Percentiles rank a stretch among this genome's conserved stretches.
phyloP scores from a whole-genome alignment of 345 rosid species.

The Citrus trifoliata region DNA sequence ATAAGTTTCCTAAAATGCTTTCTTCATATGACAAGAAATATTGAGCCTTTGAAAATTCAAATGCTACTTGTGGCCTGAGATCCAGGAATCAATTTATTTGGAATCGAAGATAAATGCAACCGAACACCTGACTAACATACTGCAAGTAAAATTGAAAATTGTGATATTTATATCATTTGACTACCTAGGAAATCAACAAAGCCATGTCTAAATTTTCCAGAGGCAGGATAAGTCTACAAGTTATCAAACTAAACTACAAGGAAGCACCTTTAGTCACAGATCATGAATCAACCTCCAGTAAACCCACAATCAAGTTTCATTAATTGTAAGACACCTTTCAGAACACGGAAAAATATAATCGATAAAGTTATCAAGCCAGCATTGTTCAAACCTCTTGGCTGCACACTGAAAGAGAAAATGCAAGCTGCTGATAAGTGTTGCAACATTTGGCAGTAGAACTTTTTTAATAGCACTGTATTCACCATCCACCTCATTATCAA shows the following conservation, averaged over 20 bases:
- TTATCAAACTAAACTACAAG: neutral
- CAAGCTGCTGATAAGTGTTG: slow-evolving; percentile 62
- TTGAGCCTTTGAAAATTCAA: neutral
- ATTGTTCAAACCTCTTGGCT: slow-evolving; percentile 55
- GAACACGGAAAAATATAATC: neutral
- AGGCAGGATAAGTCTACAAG: neutral
- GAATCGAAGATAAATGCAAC: neutral
- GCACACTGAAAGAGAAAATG: slow-evolving; percentile 56
- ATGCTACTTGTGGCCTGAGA: neutral
- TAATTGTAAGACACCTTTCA: neutral
- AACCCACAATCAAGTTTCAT: no score
- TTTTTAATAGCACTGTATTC: slow-evolving; percentile 38
- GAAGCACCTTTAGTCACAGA: neutral
- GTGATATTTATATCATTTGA: neutral
- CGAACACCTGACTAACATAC: neutral
- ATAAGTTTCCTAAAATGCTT: neutral
- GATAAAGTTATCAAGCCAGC: neutral
- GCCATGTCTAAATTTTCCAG: neutral
- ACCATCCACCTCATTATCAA: slow-evolving; percentile 53
- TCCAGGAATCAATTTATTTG: neutral
- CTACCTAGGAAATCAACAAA: neutral
- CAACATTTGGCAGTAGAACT: slow-evolving; percentile 54
- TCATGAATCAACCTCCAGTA: neutral
- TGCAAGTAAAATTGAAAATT: no score
- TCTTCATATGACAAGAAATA: neutral